Evolutionary conservation across 75 land plant genomes (phyloP).

Genomic region (Adiantum capillusveneris): DNA sequence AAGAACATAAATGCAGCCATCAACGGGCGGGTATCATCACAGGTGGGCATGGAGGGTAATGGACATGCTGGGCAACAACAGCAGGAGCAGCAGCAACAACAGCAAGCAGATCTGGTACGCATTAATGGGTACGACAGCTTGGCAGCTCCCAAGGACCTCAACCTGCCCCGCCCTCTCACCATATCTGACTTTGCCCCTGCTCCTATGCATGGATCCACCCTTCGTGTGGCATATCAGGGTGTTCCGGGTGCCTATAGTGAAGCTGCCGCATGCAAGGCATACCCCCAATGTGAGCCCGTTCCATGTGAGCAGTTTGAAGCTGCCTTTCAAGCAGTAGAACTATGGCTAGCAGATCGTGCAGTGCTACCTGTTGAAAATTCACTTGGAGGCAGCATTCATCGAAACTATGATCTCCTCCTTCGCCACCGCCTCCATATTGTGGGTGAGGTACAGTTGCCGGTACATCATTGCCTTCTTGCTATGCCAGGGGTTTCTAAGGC

Average conservation of each 20-base stretch:
- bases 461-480: constrained; percentile 19
- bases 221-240: constrained; percentile 50
- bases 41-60: too few relatives aligned
- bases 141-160: too few relatives aligned
- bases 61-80: too few relatives aligned
- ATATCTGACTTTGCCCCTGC: constrained; percentile 29
- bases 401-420: constrained; percentile 44
- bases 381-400: constrained; percentile 41
- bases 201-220: constrained; percentile 36
- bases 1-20: too few relatives aligned
- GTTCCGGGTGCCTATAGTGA: constrained; percentile 48
- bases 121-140: too few relatives aligned
- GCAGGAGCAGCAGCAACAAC: too few relatives aligned
- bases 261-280: constrained; percentile 42
- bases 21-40: too few relatives aligned
- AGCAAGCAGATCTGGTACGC: too few relatives aligned
- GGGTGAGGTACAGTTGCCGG: constrained; percentile 16
- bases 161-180: constrained; percentile 16
- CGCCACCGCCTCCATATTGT: constrained; percentile 20
- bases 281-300: constrained; percentile 33
- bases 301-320: constrained; percentile 44
- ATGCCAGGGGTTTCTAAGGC: constrained; percentile 11
- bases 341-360: constrained; percentile 38
- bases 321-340: constrained; percentile 43
- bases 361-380: constrained; percentile 46